Conservation (phyloP, 805 yeast species). For the Candida yuanshanica region DNA sequence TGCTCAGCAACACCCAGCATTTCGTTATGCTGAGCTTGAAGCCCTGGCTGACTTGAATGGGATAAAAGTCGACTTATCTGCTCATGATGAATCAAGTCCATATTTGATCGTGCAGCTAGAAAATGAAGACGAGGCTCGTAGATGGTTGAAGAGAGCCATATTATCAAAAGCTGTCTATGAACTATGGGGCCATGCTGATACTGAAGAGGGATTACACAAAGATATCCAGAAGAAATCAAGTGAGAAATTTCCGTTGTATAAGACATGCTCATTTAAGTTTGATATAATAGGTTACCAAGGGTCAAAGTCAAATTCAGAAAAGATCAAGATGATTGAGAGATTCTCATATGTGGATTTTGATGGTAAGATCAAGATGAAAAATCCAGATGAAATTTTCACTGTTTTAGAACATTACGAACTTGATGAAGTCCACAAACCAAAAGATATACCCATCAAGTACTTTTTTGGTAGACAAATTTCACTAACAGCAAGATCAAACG, state of each 20-base stretch:
- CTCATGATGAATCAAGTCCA: slow-evolving; percentile 57
- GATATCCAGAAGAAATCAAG: slow-evolving; percentile 27
- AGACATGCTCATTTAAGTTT: slow-evolving; percentile 62
- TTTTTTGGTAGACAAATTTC: slow-evolving; percentile 76
- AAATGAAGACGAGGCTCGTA: slow-evolving; percentile 60
- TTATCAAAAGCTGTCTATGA: slow-evolving; percentile 75
- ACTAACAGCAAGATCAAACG: slow-evolving; percentile 53
- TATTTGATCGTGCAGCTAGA: slow-evolving; percentile 64
- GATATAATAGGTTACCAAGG: slow-evolving; percentile 79
- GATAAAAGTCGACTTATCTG: slow-evolving; percentile 51
- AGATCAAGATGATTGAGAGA: slow-evolving; percentile 60
- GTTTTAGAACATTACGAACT: slow-evolving; percentile 71
- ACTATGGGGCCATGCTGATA: slow-evolving; percentile 69
- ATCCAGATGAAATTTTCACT: slow-evolving; percentile 65
- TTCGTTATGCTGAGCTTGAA: slow-evolving; percentile 77
- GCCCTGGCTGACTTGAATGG: slow-evolving; percentile 67
- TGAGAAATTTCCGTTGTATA: slow-evolving; percentile 27
- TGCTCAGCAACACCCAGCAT: slow-evolving; percentile 78
- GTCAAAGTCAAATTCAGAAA: slow-evolving; percentile 42
- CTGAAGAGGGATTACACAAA: slow-evolving; percentile 52
- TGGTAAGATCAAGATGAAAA: slow-evolving; percentile 75
- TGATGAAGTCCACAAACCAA: slow-evolving; percentile 35
- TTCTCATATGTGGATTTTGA: slow-evolving; percentile 65
- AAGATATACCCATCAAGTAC: slow-evolving; percentile 44
- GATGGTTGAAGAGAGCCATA: slow-evolving; percentile 61